Percentiles rank a stretch among this genome's conserved stretches.
These are phyloP conservation scores for Aureobasidium pullulans DNA, from an alignment of 2,329 filamentous ascomycete species.

Conservation along the genomic window DNA sequence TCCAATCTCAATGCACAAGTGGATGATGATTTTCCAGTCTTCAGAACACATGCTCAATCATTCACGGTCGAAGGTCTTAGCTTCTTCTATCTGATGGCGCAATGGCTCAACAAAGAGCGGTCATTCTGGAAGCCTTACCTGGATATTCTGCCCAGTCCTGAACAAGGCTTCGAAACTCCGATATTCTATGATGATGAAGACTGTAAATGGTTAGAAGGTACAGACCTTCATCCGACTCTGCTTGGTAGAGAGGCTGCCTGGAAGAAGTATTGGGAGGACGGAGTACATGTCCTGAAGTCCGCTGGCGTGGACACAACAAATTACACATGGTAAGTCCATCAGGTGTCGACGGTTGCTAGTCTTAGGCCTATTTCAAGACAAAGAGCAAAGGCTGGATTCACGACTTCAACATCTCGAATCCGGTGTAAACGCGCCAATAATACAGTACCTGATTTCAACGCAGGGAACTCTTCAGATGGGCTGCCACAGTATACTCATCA, in stretches of 20 bases:
- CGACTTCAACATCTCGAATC: background rate
- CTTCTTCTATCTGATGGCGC: constrained; percentile 30
- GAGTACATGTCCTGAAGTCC: constrained; percentile 24
- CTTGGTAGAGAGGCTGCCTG: constrained; percentile 28
- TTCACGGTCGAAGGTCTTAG: constrained; percentile 27
- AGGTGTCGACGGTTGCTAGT: background rate
- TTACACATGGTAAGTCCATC: constrained; percentile 35
- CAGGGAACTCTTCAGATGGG: constrained; percentile 44
- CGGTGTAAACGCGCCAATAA: background rate
- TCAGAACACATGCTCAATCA: constrained; percentile 20
- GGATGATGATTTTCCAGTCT: constrained; percentile 27
- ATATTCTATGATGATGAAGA: constrained; percentile 30
- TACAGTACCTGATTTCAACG: background rate
- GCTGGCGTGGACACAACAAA: constrained; percentile 25
- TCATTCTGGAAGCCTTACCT: constrained; percentile 33
- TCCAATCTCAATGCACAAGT: constrained; percentile 32
- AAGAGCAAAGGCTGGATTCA: background rate
- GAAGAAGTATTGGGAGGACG: constrained; percentile 30
- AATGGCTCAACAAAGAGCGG: constrained; percentile 25
- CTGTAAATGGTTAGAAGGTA: constrained; percentile 27
- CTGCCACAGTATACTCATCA: constrained; percentile 45
- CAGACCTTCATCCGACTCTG: constrained; percentile 27
- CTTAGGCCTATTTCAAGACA: background rate
- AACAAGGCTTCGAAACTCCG: constrained; percentile 25
- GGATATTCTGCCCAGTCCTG: constrained; percentile 26